Base-by-base conservation (phyloP, 23 red algal species). In the Gracilaria gracilis region DNA sequence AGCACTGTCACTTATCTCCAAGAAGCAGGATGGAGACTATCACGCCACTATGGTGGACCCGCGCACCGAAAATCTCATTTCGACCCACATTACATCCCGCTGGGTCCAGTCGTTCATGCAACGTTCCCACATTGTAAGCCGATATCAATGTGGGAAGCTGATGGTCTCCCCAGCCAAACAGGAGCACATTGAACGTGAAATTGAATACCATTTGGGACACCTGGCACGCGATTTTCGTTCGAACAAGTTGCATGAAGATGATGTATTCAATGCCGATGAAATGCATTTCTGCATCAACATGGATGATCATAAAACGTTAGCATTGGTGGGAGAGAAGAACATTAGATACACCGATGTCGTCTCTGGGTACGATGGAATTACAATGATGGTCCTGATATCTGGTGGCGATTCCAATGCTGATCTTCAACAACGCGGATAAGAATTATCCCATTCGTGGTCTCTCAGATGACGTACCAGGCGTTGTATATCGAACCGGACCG, bases 231-330 rank as follows among this genome's bases (percentile, higher is more conserved):
- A 79, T 46, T 79, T 79, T 79, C 28, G 75, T 4, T 40, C 75
- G 13, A 40, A 46, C 21, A 16, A 21, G 1, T 29, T 79, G 46
- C 75, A 21, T 4, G 87, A 81, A 49, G 44, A 91, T 36, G 40
- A 69, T 40, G 67, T 91, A 9, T 51, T 0, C 61, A 91, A 81
- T 51, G 76, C 57, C 27, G 73, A 91, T 47, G 61, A 91, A 54
- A 57, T 75, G n/a, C 33, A 57, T 17, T 91, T 91, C 57, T 13
- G 53, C 9, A 58, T 91, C 24, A 71, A 91, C 32, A 64, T 91
- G 77, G 75, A 91, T 36, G 47, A 80, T 0, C 47, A 73, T 19
- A 91, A 82, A 47, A 67, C 72, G 20, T 55, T 91, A 47, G 87
- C 50, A 37, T 47, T 81, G 53, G 62, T 50, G 34, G 75, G 86